Percentiles rank a stretch among this genome's conserved stretches.
Evolutionary conservation across 352 stramenopile species (phyloP).

Genomic region (Peronospora farinosa): DNA sequence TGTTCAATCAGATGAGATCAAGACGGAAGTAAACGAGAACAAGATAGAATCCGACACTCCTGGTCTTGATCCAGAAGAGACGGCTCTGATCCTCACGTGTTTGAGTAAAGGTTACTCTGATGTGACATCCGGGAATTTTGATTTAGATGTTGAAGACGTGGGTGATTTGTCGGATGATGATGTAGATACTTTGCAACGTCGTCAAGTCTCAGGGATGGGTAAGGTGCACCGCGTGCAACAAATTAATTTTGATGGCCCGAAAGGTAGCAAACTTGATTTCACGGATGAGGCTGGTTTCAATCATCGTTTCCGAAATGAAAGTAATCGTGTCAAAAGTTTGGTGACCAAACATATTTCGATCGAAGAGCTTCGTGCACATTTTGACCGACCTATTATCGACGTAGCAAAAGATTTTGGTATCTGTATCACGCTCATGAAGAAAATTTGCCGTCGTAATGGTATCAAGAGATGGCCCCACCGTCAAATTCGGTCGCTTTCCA

Average conservation of each 20-base stretch:
- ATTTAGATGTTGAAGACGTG: constrained; percentile 52
- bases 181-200: constrained; percentile 21
- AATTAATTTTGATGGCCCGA: constrained; percentile 66
- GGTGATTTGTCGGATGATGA: constrained; percentile 42
- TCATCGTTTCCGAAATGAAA: constrained; percentile 75
- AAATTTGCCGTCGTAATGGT: constrained; percentile 76
- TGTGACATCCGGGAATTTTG: constrained; percentile 1
- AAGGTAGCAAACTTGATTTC: constrained; percentile 70
- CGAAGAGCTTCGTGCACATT: constrained; percentile 76
- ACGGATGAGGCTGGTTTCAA: constrained; percentile 67
- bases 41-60: constrained; percentile 5
- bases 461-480: constrained; percentile 72
- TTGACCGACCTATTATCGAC: constrained; percentile 83
- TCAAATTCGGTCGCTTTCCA: constrained; percentile 78
- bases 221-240: constrained; percentile 57
- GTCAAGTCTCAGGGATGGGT: constrained; percentile 10
- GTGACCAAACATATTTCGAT: constrained; percentile 87
- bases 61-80: constrained; percentile 67
- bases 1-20: constrained; percentile 13
- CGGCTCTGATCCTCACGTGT: constrained; percentile 81
- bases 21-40: constrained; percentile 11
- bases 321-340: constrained; percentile 82
- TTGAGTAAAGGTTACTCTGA: constrained; percentile 57
- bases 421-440: constrained; percentile 88
- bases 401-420: constrained; percentile 88